Base-by-base conservation (phyloP, 2,329 filamentous ascomycete species). In the Colletotrichum sp. region DNA sequence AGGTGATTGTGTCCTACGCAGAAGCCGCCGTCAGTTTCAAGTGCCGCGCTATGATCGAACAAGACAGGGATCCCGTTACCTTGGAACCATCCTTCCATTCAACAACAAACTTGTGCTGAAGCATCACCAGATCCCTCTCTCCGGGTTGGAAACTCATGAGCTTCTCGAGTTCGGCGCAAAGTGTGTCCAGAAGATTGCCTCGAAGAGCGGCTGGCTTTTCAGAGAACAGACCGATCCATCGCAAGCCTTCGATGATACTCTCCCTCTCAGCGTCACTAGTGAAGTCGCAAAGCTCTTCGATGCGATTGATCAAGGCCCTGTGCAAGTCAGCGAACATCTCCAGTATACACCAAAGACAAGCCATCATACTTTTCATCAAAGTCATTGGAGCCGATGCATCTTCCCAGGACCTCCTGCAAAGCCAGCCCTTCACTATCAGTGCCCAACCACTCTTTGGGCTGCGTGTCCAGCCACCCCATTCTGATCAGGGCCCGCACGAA, bases 371-470 rank as follows among this genome's bases (percentile, higher is more conserved):
- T 91, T 90, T 96, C 96, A 85, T 93, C 91, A 67, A 89, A 86
- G 82, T 98, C 94, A 71, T 95, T 92, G 84, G 90, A 92, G 77
- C 91, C 87, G 52, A 98, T 95, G 92, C 78, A 87, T 89, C 63
- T 90, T 88, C 13, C 93, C 94, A 19, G 88, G 83, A 30, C 95
- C 92, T 67, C 92, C 92, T 71, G 98, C 85, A 78, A 98, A 91
- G 87, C 94, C 91, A 82, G 93, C 88, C 36, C 95, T 95, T 36
- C 95, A 95, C 79, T 98, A 94, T 84, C 94, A 95, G 96, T 96
- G 98, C 72, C 93, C 82, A 71, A 93, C 90, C 72, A 74, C 1
- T 22, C 12, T 29, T 30, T 57, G 16, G 39, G n/a, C 59, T 49
- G 59, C 1, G 77, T 19, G 32, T 80, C 72, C 5, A 94, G 64